Conservation (phyloP, 2,329 filamentous ascomycete genomes). For the Ophiocordyceps camponoti-leonardi region DNA sequence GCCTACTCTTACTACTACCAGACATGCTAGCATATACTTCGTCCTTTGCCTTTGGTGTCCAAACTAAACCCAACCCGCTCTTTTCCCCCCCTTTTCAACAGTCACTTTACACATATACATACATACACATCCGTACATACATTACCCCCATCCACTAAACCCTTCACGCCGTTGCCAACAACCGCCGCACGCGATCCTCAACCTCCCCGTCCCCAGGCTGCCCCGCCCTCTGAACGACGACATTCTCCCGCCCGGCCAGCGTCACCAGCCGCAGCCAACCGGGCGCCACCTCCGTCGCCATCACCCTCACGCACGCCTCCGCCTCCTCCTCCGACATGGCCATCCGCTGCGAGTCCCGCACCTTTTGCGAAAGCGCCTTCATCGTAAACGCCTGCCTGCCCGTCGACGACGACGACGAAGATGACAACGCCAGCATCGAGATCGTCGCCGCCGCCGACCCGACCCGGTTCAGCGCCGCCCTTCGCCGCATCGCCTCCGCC, state of each 20-base stretch:
- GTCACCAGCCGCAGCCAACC: slow-evolving; percentile 36
- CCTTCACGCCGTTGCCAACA: slow-evolving; percentile 6
- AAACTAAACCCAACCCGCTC: too few relatives aligned
- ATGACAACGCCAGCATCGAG: too few relatives aligned
- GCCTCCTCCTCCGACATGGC: slow-evolving; percentile 37
- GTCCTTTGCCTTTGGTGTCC: too few relatives aligned
- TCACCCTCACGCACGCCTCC: slow-evolving; percentile 28
- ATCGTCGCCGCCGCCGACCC: slow-evolving; percentile 53
- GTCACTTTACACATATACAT: too few relatives aligned
- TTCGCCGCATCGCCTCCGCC: slow-evolving; percentile 38
- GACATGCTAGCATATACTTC: too few relatives aligned
- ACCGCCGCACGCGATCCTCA: slow-evolving; percentile 18
- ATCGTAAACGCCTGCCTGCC: slow-evolving; percentile 46
- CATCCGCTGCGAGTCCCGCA: slow-evolving; percentile 48
- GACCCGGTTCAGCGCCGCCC: slow-evolving; percentile 47
- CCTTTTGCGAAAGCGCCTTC: slow-evolving; percentile 41
- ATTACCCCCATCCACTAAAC: too few relatives aligned
- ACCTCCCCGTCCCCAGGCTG: slow-evolving; percentile 21
- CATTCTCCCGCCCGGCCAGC: slow-evolving; percentile 36
- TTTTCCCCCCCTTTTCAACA: too few relatives aligned
- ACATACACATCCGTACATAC: too few relatives aligned
- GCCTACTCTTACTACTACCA: too few relatives aligned
- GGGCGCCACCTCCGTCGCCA: slow-evolving; percentile 37
- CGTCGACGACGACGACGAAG: slow-evolving; percentile 31
- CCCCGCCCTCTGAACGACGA: slow-evolving; percentile 32